Evolutionary conservation across 2,329 filamentous ascomycete genomes (phyloP), one percentile per base, ranked within the genome.

Genomic region (Zymoseptoria passerinii): DNA sequence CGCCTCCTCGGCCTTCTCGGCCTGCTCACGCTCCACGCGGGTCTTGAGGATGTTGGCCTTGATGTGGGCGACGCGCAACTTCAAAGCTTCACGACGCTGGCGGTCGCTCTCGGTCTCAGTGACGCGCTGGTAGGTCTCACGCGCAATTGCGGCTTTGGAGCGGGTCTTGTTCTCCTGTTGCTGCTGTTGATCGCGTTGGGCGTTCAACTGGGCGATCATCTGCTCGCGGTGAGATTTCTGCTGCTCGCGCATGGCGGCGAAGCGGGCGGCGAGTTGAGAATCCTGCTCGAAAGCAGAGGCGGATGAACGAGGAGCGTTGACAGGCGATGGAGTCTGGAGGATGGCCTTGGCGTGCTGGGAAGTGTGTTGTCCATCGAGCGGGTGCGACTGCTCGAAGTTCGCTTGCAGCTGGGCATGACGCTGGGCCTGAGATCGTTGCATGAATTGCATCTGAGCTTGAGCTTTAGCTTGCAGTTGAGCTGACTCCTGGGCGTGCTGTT

Each of bases 171-270:
- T 27, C 3, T 50, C 56, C 19, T 19, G 50, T 29, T 20, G n/a
- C 29, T 61, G 56, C 16, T 62, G 53, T 52, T 65, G 63, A 16
- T 65, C 63, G 48, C 63, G 66, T 50, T 67, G 63, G 49, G 60
- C 63, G 48, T 61, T 59, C 27, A 64, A 54, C 55, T 64, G 63
- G 18, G 64, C 67, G 27, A 66, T 53, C 62, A 69, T 70, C 59
- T 71, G 68, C 65, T 75, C 73, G 61, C 72, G 72, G 54, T 70
- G 70, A 57, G 63, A 63, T 61, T 68, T 66, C 61, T 70, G 66
- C 58, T 69, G 62, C 49, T 65, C 63, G 50, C 65, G 66, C 63
- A 66, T 67, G 28, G 62, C 63, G 52, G 62, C 61, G 52, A 69
- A 58, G 49, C 66, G 65, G 18, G 65, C 20, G 57, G 53, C 27